These are phyloP conservation scores for Eucalyptus regnans DNA, from an alignment of 345 rosid species.

Conservation along the genomic window DNA sequence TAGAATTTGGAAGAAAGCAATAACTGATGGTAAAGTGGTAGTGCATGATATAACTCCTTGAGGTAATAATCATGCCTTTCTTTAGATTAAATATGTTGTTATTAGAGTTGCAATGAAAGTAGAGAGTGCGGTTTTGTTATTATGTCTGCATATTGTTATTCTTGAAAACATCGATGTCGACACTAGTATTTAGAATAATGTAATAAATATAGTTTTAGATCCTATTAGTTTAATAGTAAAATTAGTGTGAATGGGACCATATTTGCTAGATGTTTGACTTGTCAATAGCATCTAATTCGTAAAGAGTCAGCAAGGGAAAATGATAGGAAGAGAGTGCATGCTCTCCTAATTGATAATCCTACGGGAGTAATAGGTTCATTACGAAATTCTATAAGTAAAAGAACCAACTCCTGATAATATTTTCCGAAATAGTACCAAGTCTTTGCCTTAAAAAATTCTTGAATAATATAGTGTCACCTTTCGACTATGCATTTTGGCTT, in stretches of 20 bases:
- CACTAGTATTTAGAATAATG: not conserved
- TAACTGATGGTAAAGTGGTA: too few species aligned
- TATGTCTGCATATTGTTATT: too few species aligned
- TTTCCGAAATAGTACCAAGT: accelerated
- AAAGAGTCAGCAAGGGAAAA: too few species aligned
- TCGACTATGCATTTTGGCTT: not conserved
- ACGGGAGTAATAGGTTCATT: too few species aligned
- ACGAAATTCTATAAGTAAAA: not conserved
- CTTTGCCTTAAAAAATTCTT: accelerated
- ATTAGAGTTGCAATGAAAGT: not conserved
- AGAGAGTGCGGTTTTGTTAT: not conserved
- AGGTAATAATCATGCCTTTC: too few species aligned
- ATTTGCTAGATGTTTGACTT: too few species aligned
- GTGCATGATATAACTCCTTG: too few species aligned
- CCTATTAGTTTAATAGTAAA: not conserved
- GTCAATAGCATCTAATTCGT: too few species aligned
- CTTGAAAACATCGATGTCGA: not conserved
- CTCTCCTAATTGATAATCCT: not conserved
- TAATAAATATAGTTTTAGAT: not conserved
- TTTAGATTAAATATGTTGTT: not conserved
- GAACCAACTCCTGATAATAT: not conserved
- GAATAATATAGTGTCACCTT: not conserved
- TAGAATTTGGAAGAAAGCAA: too few species aligned
- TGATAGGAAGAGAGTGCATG: not conserved
- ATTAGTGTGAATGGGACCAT: not conserved